Evolutionary conservation across 805 yeast species (phyloP), one percentile per base, ranked within the genome.

Genomic region (Zygosaccharomyces siamensis): DNA sequence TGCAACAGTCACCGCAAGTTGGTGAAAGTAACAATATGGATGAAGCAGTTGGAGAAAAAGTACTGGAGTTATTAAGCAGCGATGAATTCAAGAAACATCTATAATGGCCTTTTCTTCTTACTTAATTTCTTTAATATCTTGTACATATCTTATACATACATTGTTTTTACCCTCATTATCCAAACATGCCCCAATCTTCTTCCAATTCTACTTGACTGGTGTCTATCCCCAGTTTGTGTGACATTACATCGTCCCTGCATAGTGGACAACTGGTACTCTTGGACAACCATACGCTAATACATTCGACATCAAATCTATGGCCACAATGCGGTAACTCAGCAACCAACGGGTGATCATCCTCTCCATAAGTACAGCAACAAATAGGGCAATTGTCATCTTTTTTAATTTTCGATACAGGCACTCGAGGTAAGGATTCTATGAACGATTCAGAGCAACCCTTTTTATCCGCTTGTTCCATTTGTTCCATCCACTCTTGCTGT

Each of bases 241-340:
- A 77, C 18, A 78, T 63, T 23, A 90, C 79, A 60, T 89, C 83
- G 51, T 77, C 80, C 54, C 98, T 74, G 62, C 97, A 92, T 59
- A 92, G 66, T 0, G 98, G 98, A 61, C 98, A 90, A 0, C 88
- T 84, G 1, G 77, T 71, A 57, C 84, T 80, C 45, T 81, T 71
- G 53, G 80, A 78, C 45, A 92, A 72, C 98, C 98, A 90, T 0
- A 95, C 93, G 0, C 85, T 84, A 33, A 92, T 81, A 64, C 97
- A 90, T 56, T 92, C 97, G 54, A 89, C 72, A 63, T 90, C 98
- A 66, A 86, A 90, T 37, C 75, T 75, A 65, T 90, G 98, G 35
- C 74, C 72, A 66, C 98, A 90, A 3, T 83, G 84, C 5, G 84
- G 83, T 23, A 90, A 72, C 56, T 76, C 72, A 14, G 89, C 96